A percentile compares a stretch with the other conserved stretches of the same genome.
phyloP scores from a whole-genome alignment of 129 eudicot genomes.

The Tagetes patula region DNA sequence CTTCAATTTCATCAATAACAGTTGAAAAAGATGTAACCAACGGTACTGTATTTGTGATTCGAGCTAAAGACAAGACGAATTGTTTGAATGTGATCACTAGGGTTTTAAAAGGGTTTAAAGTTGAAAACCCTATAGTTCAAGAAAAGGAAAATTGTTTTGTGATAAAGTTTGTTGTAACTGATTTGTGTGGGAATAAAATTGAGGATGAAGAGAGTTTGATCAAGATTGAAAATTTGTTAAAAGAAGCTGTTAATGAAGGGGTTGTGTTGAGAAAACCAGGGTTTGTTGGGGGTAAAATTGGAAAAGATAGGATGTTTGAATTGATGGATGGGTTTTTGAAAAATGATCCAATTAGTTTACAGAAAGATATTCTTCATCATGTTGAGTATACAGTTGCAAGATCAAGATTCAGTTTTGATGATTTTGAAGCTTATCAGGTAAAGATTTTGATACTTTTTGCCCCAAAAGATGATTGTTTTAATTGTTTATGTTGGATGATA shows the following conservation, averaged over 20 bases:
- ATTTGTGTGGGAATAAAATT: constrained; percentile 40
- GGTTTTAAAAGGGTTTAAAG: constrained; percentile 47
- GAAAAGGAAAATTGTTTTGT: constrained; percentile 37
- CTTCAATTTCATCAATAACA: constrained; percentile 28
- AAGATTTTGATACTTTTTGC: not conserved
- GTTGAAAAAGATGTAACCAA: constrained; percentile 34
- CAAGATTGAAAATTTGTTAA: constrained; percentile 38
- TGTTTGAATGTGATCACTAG: constrained; percentile 40
- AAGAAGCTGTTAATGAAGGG: constrained; percentile 42
- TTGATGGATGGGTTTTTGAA: constrained; percentile 61
- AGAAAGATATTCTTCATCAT: constrained; percentile 54
- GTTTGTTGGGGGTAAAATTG: constrained; percentile 19
- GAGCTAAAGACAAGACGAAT: constrained; percentile 35
- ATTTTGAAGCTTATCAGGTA: constrained; percentile 70
- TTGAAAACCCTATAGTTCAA: constrained; percentile 38
- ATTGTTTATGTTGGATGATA: not conserved
- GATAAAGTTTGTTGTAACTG: constrained; percentile 34
- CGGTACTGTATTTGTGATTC: constrained; percentile 40
- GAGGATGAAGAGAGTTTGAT: constrained; percentile 39
- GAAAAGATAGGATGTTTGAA: constrained; percentile 47
- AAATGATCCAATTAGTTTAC: constrained; percentile 50
- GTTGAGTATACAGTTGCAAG: constrained; percentile 64
- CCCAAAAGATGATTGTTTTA: not conserved
- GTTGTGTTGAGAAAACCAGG: constrained; percentile 44
- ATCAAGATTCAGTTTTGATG: constrained; percentile 59